phyloP scores from a whole-genome alignment of 1,284 basidiomycete genomes.

The Cryptococcus hybrid region DNA sequence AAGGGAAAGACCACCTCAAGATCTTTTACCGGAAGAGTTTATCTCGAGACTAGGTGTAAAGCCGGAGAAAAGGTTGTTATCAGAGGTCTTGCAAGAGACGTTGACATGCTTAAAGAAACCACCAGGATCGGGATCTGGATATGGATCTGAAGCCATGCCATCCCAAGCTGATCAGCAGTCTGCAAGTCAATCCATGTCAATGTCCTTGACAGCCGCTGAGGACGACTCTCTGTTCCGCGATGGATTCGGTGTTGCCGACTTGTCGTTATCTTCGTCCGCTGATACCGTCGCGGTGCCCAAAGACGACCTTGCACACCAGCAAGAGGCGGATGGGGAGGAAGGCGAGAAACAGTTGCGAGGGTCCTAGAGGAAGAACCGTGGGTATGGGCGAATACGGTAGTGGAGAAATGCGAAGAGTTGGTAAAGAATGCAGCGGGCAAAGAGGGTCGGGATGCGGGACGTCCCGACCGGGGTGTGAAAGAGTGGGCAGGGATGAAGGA shows the following conservation, averaged over 20 bases:
- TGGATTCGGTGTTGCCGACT: not conserved
- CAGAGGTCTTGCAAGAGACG: not conserved
- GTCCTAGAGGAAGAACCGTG: slow-evolving; percentile 21
- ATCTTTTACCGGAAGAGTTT: slow-evolving; percentile 6
- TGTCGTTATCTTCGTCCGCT: slow-evolving; percentile 6
- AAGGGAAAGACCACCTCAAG: slow-evolving; percentile 16
- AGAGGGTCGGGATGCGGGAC: not conserved
- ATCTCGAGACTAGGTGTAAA: not conserved
- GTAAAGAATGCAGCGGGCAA: slow-evolving; percentile 1
- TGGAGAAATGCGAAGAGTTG: slow-evolving; percentile 10
- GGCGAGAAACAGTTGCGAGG: slow-evolving; percentile 4
- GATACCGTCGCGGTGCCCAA: slow-evolving; percentile 16
- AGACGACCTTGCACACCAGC: not conserved
- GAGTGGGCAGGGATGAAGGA: slow-evolving; percentile 3
- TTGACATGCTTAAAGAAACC: not conserved
- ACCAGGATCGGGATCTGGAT: not conserved
- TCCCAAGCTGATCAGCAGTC: not conserved
- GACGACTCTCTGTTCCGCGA: not conserved
- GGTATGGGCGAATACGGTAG: slow-evolving; percentile 26
- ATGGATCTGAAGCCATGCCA: not conserved
- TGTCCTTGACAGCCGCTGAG: not conserved
- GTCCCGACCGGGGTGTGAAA: not conserved
- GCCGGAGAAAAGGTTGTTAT: not conserved
- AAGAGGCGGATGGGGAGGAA: not conserved
- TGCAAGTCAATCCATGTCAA: not conserved